Percentiles rank a stretch among this genome's conserved stretches.
Evolutionary conservation across 306 rosid genomes (phyloP).

Genomic region (Rubus idaeus): DNA sequence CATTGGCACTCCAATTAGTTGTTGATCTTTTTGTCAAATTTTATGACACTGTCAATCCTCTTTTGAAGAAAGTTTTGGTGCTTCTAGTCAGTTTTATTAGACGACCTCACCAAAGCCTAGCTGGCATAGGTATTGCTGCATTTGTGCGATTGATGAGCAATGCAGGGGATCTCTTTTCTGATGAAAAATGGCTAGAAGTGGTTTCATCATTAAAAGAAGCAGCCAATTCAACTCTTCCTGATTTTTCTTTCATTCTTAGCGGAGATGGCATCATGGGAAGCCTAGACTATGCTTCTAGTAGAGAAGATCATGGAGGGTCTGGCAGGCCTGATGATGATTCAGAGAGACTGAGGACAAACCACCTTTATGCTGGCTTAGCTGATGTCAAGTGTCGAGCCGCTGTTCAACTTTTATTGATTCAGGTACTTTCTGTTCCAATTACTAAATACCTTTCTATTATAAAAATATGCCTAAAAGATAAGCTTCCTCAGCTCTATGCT

Average conservation of each 20-base stretch:
- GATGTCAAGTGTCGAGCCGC: slow-evolving; percentile 93
- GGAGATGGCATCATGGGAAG: slow-evolving; percentile 38
- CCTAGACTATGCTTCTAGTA: slow-evolving; percentile 39
- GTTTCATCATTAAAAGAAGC: slow-evolving; percentile 83
- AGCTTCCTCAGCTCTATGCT: not conserved
- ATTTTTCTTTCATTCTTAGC: slow-evolving; percentile 61
- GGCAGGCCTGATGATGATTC: slow-evolving; percentile 46
- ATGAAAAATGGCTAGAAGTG: slow-evolving; percentile 97
- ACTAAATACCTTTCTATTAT: slow-evolving; percentile 1
- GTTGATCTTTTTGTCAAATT: slow-evolving; percentile 96
- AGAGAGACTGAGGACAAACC: slow-evolving; percentile 43
- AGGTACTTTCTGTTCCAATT: slow-evolving; percentile 53
- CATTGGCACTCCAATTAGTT: slow-evolving; percentile 95
- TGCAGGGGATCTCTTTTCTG: slow-evolving; percentile 86
- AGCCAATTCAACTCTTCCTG: slow-evolving; percentile 82
- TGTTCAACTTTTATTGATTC: slow-evolving; percentile 91
- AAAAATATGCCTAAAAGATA: not conserved
- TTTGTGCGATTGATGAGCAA: slow-evolving; percentile 97
- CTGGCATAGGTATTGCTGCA: slow-evolving; percentile 98
- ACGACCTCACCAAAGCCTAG: slow-evolving; percentile 98
- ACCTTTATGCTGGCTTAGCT: slow-evolving; percentile 55
- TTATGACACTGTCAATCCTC: slow-evolving; percentile 87
- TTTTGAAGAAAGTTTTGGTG: slow-evolving; percentile 77
- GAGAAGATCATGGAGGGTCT: slow-evolving; percentile 55
- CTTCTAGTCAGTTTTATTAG: slow-evolving; percentile 90